A percentile compares a stretch with the other conserved stretches of the same genome.
Conservation (phyloP, 345 rosid species). For the Iberis pinnata region DNA sequence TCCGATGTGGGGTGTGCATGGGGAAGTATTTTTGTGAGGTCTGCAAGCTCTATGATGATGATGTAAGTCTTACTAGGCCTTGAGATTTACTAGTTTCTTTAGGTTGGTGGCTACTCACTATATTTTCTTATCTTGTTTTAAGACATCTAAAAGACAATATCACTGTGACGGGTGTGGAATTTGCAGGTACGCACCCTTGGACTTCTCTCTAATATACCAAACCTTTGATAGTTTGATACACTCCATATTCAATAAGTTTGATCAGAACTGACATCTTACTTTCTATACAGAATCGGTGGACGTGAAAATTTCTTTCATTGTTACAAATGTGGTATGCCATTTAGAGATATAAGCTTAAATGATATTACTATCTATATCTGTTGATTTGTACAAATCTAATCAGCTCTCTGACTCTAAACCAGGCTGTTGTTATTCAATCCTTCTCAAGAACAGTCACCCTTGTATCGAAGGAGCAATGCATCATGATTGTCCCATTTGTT, state of each 20-base stretch:
- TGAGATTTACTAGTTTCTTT: conserved; percentile 1
- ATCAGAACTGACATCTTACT: not conserved
- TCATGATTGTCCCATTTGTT: conserved; percentile 88
- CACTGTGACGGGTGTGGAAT: conserved; percentile 89
- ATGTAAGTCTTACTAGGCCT: conserved; percentile 42
- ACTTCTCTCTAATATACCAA: not conserved
- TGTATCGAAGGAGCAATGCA: conserved; percentile 99
- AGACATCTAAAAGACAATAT: conserved; percentile 73
- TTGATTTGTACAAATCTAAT: conserved; percentile 4
- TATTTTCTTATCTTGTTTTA: conserved; percentile 26
- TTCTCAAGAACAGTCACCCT: conserved; percentile 62
- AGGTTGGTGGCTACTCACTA: conserved; percentile 6
- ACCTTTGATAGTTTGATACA: not conserved
- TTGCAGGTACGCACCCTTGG: conserved; percentile 63
- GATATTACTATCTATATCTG: not conserved
- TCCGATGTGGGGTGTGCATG: conserved; percentile 82
- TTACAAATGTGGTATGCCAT: conserved; percentile 67
- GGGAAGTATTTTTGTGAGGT: conserved; percentile 63
- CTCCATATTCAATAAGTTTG: not conserved
- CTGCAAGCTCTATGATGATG: conserved; percentile 86
- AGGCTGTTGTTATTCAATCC: conserved; percentile 87
- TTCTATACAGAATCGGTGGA: conserved; percentile 62
- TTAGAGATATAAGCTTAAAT: not conserved
- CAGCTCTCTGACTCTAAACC: not conserved
- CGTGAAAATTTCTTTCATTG: conserved; percentile 85